Evolutionary conservation across 768 basidiomycete species (phyloP), one percentile per base, ranked within the genome.

Genomic region (Boletus barrowsii): DNA sequence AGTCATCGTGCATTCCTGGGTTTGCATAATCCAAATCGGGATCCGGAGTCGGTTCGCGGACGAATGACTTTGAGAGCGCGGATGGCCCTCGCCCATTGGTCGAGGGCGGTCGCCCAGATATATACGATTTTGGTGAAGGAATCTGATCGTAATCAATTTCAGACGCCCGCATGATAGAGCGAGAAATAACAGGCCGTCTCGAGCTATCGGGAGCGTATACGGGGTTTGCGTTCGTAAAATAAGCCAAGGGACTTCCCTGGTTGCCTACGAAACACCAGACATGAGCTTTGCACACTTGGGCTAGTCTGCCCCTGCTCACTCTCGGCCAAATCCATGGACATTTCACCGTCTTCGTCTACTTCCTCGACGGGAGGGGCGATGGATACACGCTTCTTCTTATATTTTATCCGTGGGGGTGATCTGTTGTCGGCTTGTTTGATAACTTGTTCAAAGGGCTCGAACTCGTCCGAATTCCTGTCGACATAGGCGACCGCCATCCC

Each of bases 371-470:
- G 72, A 4, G 68, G 66, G 37, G 62, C 60, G 1, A 65, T 54
- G 2, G 74, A 71, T n/a, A 76, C 65, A 59, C 77, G 81, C 61
- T 75, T 81, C 73, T 74, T 83, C 64, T 72, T 76, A 5, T 69
- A 72, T 61, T 81, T 81, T 18, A 80, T 75, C 42, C 73, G 75
- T 18, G 83, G 84, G 2, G 84, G 87, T 5, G 83, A 78, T n/a
- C 81, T 75, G 46, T 78, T 78, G 71, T 87, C 86, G 3, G 80
- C 87, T 62, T 88, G 86, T 47, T 79, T 77, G 43, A 91, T 78
- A 49, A 92, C 66, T 62, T 89, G 79, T 51, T 87, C 87, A 67
- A 91, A 91, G 0, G 83, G 86, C 67, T 92, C 89, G 66, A 91
- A 90, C 29, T 88, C 90, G 68, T 90, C 90, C 24, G 87, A 87